Evolutionary conservation across 1,139 yeast species (phyloP), one percentile per base, ranked within the genome.

Genomic region (Pichia sp.): DNA sequence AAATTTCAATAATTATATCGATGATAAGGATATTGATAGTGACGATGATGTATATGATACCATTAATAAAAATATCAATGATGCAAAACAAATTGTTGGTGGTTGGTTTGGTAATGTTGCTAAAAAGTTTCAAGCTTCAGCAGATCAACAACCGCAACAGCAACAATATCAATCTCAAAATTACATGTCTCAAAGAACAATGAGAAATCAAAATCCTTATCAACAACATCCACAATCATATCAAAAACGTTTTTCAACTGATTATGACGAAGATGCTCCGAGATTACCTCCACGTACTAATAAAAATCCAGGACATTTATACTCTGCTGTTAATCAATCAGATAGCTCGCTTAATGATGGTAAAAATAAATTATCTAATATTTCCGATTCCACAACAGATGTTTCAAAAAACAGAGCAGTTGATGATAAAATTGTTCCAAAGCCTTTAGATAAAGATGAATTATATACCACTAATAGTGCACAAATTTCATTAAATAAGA

Each of bases 21-120:
- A 54, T 28, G 45, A 46, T 33, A 40, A 43, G 21, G 63, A 55
- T 21, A 63, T 60, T 14, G 65, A 64, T 20, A 71, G 65, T 4
- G 74, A 66, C 15, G 74, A 71, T 14, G 85, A 80, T 40, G 64
- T 77, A 24, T 78, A 85, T 37, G 80, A 80, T 37, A 78, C 74
- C 46, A 70, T 82, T 55, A 70, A 76, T 40, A 82, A 81, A 56
- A 93, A 95, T 23, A 70, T 88, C 40, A 89, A 81, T 56, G 96
- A 88, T 54, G 91, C 97, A 1, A 76, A 81, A 46, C 71, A 76
- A 35, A 83, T 84, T 40, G 77, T 91, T 45, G 80, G 84, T 50
- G 76, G 79, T 21, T 88, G 96, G 94, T 82, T 89, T 46, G 76
- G 78, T 51, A 87, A 82, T 19, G 60, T 87, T 46, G 74, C 81